Percentiles rank a stretch among this genome's conserved stretches.
phyloP scores from a whole-genome alignment of 2,329 filamentous ascomycete genomes.

The Fusarium metavorans region DNA sequence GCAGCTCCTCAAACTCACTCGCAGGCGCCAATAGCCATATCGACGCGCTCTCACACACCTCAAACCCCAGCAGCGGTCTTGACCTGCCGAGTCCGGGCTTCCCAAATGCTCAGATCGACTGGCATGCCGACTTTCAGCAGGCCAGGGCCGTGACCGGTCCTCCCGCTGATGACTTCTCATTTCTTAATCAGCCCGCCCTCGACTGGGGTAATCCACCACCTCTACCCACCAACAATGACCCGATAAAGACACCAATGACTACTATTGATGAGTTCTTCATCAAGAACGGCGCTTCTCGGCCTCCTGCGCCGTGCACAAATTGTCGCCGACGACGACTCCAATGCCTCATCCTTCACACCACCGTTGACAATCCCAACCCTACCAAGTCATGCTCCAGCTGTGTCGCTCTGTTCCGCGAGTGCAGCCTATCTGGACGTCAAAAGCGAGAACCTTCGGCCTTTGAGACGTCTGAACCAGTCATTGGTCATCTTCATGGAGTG shows the following conservation, averaged over 20 bases:
- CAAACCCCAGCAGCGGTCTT: slow-evolving; percentile 14
- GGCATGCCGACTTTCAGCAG: slow-evolving; percentile 37
- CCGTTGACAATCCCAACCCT: slow-evolving; percentile 61
- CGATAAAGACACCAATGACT: slow-evolving; percentile 24
- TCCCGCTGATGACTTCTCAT: slow-evolving; percentile 28
- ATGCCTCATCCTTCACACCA: slow-evolving; percentile 61
- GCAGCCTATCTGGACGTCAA: slow-evolving; percentile 58
- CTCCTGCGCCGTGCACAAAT: slow-evolving; percentile 57
- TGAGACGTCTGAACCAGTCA: slow-evolving; percentile 60
- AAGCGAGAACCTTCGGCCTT: slow-evolving; percentile 60
- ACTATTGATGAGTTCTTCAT: slow-evolving; percentile 54
- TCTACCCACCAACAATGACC: slow-evolving; percentile 1
- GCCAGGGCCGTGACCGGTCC: slow-evolving; percentile 10
- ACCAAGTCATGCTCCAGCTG: slow-evolving; percentile 62
- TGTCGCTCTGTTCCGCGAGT: slow-evolving; percentile 62
- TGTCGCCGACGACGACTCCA: slow-evolving; percentile 59
- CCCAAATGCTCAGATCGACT: slow-evolving; percentile 26
- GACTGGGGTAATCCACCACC: slow-evolving; percentile 24
- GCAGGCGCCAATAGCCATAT: background rate
- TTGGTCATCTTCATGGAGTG: slow-evolving; percentile 62
- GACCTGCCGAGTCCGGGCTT: background rate
- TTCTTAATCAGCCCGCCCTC: slow-evolving; percentile 29
- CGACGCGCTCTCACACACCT: slow-evolving; percentile 1
- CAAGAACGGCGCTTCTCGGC: slow-evolving; percentile 56
- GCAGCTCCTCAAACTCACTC: slow-evolving; percentile 21